Conservation (phyloP, 495 filamentous ascomycete species). For the Aspergillus carlsbadensis region DNA sequence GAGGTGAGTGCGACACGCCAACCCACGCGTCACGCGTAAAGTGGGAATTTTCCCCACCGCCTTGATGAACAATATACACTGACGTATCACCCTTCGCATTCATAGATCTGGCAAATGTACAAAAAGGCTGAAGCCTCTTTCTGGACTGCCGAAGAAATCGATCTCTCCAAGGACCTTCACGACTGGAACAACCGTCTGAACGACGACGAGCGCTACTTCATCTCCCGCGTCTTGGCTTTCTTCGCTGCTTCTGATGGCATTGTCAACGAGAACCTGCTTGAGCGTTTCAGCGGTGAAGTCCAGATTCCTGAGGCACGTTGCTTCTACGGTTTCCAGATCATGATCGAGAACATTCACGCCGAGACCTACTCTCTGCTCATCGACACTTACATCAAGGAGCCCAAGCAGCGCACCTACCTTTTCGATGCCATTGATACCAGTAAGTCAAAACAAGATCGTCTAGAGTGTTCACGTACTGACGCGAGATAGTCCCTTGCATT, state of each 20-base stretch:
- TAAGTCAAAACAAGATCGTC: constrained; percentile 38
- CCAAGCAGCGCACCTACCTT: constrained; percentile 88
- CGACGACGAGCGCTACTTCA: constrained; percentile 96
- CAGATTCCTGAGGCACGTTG: constrained; percentile 97
- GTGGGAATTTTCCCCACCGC: constrained; percentile 41
- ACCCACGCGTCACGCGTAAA: constrained; percentile 67
- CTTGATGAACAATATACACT: constrained; percentile 13
- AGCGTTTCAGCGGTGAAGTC: constrained; percentile 96
- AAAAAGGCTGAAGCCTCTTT: constrained; percentile 99
- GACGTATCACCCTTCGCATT: constrained; percentile 9
- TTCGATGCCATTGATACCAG: constrained; percentile 99
- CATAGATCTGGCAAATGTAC: constrained; percentile 99
- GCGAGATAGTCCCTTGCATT: constrained; percentile 79
- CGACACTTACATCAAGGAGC: constrained; percentile 99
- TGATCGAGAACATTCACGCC: constrained; percentile 99
- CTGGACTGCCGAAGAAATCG: constrained; percentile 99
- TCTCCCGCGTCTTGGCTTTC: constrained; percentile 98
- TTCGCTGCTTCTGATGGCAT: constrained; percentile 99
- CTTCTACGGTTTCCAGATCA: constrained; percentile 99
- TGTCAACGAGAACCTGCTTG: constrained; percentile 98
- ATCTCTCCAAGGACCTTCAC: constrained; percentile 96
- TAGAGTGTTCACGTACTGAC: not conserved
- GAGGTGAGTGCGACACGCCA: constrained; percentile 71
- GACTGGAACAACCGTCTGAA: constrained; percentile 98
- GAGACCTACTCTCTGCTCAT: constrained; percentile 99